Base-by-base conservation (phyloP, 108 stramenopile genomes). In the Phaeodactylum tricornutum region DNA sequence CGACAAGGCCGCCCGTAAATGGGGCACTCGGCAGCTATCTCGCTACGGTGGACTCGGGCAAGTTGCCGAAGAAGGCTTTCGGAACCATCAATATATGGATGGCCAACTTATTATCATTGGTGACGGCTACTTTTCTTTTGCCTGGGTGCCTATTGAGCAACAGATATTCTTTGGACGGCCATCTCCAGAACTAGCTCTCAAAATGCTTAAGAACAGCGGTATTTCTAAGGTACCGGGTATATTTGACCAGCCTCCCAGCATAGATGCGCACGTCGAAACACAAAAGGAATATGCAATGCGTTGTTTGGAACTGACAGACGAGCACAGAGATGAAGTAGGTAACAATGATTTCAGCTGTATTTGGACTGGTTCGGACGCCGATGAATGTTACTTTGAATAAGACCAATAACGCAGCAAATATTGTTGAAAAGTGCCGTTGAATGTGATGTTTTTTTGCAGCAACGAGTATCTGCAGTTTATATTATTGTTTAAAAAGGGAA, bases 81-180 rank as follows among this genome's bases (percentile, higher is more conserved):
- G 34, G 15, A 84, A 84, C 45, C 49, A 50, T 25, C 77, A 84
- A 62, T 82, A 59, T 67, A 70, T 89, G 64, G 50, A 52, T 54
- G 47, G 42, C 34, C 81, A 87, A 53, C 62, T 87, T 0, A 87
- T 87, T 39, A 35, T 87, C 11, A 72, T 87, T 3, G 72, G 71
- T 5, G 59, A 60, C 29, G 43, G 69, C 3, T 82, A 74, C 55
- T 87, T 87, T 47, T 61, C 64, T 23, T 87, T 87, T 50, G 81
- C 81, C 6, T 87, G 85, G 85, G 53, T 73, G 0, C 79, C 79
- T 4, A 77, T 83, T 48, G 71, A 76, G 5, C 76, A 80, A 39
- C 85, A 87, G 57, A 71, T 87, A 0, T 83, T 87, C 45, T 87
- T 87, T 57, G 85, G 85, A 23, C 38, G 85, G 33, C 81, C 85